phyloP scores from a whole-genome alignment of 2,329 filamentous ascomycete genomes.

The Nemania bipapillata region DNA sequence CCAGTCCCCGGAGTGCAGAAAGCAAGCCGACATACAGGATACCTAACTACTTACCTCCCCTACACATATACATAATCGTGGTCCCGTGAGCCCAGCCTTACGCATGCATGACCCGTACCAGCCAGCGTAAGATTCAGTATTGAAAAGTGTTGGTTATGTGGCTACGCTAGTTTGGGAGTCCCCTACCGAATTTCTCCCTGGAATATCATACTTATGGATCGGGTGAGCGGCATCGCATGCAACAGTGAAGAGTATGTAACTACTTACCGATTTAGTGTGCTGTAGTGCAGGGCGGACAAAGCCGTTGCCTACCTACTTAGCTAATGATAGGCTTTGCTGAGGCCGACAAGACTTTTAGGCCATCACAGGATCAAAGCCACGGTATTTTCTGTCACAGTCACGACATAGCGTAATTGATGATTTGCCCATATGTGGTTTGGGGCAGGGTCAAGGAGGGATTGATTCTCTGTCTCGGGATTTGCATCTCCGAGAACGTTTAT shows the following conservation, averaged over 20 bases:
- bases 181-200: neutral
- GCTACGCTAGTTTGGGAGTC: neutral
- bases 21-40: slow-evolving; percentile 31
- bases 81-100: slow-evolving; percentile 35
- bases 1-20: slow-evolving; percentile 30
- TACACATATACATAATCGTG: slow-evolving; percentile 21
- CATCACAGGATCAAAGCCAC: slow-evolving; percentile 13
- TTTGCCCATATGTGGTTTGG: slow-evolving; percentile 4
- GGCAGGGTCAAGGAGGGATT: slow-evolving; percentile 1
- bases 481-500: slow-evolving; percentile 10
- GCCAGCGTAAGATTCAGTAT: neutral
- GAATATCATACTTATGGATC: slow-evolving; percentile 2
- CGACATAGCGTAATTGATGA: slow-evolving; percentile 1
- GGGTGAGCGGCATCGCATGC: slow-evolving; percentile 14
- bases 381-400: neutral
- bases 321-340: neutral
- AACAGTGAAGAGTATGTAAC: neutral
- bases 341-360: neutral
- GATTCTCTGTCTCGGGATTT: slow-evolving; percentile 25
- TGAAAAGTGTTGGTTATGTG: neutral
- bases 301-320: too few relatives aligned
- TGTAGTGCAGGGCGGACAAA: neutral
- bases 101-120: slow-evolving; percentile 36
- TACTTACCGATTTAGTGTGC: neutral
- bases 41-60: too few relatives aligned